Percentiles rank a stretch among this genome's conserved stretches.
These are phyloP conservation scores for Aphanomyces astaci DNA, from an alignment of 352 stramenopile genomes.

Conservation along the genomic window DNA sequence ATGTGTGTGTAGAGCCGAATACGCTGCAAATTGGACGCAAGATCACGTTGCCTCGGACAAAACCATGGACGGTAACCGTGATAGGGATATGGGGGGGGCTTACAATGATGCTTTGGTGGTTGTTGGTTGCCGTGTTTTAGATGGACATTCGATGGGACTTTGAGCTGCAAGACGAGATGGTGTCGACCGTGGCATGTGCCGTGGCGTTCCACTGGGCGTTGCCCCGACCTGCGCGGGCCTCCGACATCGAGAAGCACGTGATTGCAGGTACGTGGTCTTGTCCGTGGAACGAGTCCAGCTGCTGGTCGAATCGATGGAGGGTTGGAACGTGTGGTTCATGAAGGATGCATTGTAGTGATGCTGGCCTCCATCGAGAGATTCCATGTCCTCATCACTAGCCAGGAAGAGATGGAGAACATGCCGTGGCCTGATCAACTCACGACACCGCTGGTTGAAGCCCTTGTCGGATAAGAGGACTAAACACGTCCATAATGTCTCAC, in stretches of 20 bases:
- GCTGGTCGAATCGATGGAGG: too few relatives aligned
- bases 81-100: too few relatives aligned
- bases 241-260: not conserved
- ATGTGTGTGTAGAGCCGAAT: not conserved
- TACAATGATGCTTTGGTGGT: not conserved
- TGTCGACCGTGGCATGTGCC: not conserved
- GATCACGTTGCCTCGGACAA: not conserved
- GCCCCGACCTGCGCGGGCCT: not conserved
- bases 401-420: slow-evolving; percentile 10
- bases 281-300: too few relatives aligned
- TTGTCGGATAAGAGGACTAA: not conserved
- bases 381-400: not conserved
- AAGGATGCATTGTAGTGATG: slow-evolving; percentile 7
- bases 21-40: slow-evolving; percentile 10
- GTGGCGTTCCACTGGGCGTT: not conserved
- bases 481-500: not conserved
- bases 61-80: slow-evolving; percentile 13
- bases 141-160: slow-evolving; percentile 11
- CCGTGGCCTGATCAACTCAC: slow-evolving; percentile 17
- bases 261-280: slow-evolving; percentile 8
- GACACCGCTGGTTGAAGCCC: not conserved
- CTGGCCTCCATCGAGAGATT: slow-evolving; percentile 2
- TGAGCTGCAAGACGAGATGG: not conserved
- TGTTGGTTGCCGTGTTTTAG: not conserved
- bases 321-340: too few relatives aligned